Evolutionary conservation across 2,329 filamentous ascomycete species (phyloP).

Genomic region (Hypoxylon sp.): DNA sequence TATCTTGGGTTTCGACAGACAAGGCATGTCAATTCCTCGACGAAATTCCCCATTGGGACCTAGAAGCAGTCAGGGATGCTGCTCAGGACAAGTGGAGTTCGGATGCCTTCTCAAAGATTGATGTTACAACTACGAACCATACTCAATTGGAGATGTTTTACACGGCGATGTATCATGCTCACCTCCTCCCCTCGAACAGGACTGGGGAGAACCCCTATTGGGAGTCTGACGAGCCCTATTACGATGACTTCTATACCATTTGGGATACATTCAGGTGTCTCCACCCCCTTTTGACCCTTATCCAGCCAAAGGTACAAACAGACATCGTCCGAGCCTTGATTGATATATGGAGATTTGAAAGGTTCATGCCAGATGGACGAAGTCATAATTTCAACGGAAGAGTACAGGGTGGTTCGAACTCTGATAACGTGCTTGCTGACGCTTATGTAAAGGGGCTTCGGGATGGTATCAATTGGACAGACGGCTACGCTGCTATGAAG

Average conservation of each 20-base stretch:
- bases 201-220: constrained; percentile 72
- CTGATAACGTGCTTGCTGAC: constrained; percentile 73
- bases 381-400: constrained; percentile 71
- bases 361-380: constrained; percentile 68
- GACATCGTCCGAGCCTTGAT: constrained; percentile 70
- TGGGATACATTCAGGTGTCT: constrained; percentile 71
- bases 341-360: constrained; percentile 70
- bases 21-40: constrained; percentile 66
- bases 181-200: constrained; percentile 72
- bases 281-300: constrained; percentile 66
- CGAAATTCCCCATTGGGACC: constrained; percentile 61
- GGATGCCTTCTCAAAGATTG: constrained; percentile 62
- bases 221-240: constrained; percentile 69
- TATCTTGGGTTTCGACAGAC: constrained; percentile 65
- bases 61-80: constrained; percentile 58
- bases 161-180: constrained; percentile 72
- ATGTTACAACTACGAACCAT: constrained; percentile 59
- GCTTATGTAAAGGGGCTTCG: constrained; percentile 70
- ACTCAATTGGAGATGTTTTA: constrained; percentile 69
- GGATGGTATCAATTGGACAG: constrained; percentile 66
- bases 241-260: constrained; percentile 72
- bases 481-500: constrained; percentile 67
- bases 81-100: constrained; percentile 63
- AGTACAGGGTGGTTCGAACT: constrained; percentile 71
- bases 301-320: constrained; percentile 67